Evolutionary conservation across 495 filamentous ascomycete species (phyloP), one percentile per base, ranked within the genome.

Genomic region (Aspergillus affinis): DNA sequence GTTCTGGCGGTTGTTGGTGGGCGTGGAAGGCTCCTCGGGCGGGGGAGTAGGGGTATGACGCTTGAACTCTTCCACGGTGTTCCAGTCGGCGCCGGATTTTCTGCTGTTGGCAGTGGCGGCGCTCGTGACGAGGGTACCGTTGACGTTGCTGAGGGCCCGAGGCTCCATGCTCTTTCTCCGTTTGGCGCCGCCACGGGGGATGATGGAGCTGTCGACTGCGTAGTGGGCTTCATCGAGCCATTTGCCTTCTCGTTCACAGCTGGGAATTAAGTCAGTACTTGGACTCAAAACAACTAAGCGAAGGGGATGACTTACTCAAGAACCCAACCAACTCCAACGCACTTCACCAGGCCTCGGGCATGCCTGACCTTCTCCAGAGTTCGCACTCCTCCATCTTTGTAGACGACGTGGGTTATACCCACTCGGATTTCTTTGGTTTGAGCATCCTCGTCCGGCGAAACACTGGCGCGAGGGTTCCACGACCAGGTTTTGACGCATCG

Each of bases 121-220:
- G 13, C 55, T 61, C 27, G 63, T 66, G 52, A 77, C 61, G 3
- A 91, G 75, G 2, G 80, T 88, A 30, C 87, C 86, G 59, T 92
- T 90, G 23, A 88, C 62, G 57, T 92, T 92, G 60, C 86, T 82
- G 13, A 96, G 75, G 3, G 89, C 84, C 60, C 85, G 84, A 3
- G 92, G 92, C 72, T 96, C 91, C 92, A 97, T 97, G 60, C 88
- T 91, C 82, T 95, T 96, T 41, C 91, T 84, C 32, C 92, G 85
- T 60, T 90, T 87, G 47, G 82, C 82, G 18, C 90, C 90, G 8
- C 89, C 90, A 2, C 91, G 87, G 19, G 91, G 90, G 32, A 93
- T 75, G 32, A 86, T 75, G 0, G 85, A 78, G 32, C 85, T 88
- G 69, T 92, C 88, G 19, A 93, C 83, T 21, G 80, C 77, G 68